A percentile compares a stretch with the other conserved stretches of the same genome.
Evolutionary conservation across 441 rosid genomes (phyloP).

Genomic region (Capsella rubella): DNA sequence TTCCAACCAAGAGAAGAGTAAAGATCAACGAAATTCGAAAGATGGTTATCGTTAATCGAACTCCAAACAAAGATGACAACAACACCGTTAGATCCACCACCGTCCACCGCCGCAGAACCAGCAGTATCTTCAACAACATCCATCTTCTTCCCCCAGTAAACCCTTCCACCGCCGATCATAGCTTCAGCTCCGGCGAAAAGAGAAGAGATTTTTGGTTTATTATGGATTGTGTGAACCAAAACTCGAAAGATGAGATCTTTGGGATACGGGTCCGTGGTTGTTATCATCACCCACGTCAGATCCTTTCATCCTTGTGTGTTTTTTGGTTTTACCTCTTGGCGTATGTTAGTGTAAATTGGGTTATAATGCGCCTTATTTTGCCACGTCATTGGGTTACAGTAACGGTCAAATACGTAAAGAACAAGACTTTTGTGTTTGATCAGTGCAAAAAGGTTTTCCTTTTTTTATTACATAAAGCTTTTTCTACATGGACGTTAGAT

Average conservation of each 20-base stretch:
- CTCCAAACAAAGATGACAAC: conserved; percentile 81
- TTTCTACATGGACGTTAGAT: no score
- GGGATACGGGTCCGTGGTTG: conserved; percentile 42
- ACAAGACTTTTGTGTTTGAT: background rate
- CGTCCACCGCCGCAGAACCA: conserved; percentile 2
- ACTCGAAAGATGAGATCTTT: conserved; percentile 43
- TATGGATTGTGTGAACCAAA: conserved; percentile 26
- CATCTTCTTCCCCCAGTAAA: conserved; percentile 64
- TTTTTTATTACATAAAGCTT: no score
- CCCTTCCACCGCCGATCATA: conserved; percentile 58
- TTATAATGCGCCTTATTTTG: conserved; percentile 33
- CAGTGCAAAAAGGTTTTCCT: background rate
- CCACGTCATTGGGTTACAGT: conserved; percentile 35
- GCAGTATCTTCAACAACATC: conserved; percentile 9
- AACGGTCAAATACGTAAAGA: conserved; percentile 30
- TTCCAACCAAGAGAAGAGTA: conserved; percentile 87
- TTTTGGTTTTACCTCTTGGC: conserved; percentile 7
- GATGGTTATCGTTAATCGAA: conserved; percentile 54
- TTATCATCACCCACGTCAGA: conserved; percentile 44
- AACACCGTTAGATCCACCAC: conserved; percentile 60
- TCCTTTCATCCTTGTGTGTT: conserved; percentile 9
- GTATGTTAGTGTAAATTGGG: conserved; percentile 14
- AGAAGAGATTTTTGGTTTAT: background rate
- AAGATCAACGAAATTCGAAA: conserved; percentile 61
- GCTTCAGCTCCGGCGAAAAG: conserved; percentile 11